Evolutionary conservation across 805 yeast species (phyloP).

Genomic region (Saccharomycopsis oosterbeekiorum): DNA sequence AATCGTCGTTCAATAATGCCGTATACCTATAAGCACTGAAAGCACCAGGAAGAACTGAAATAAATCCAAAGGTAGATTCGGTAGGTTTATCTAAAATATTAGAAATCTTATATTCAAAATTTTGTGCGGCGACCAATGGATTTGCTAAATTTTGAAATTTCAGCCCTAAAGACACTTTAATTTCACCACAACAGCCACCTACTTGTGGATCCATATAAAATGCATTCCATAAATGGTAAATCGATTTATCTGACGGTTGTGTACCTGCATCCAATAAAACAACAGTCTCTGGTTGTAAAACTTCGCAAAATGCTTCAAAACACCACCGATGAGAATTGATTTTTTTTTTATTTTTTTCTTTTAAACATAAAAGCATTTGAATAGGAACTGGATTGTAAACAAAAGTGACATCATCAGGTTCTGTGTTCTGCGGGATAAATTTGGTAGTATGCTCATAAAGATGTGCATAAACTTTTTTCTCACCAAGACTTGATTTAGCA

Average conservation of each 20-base stretch:
- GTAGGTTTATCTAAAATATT: conserved; percentile 92
- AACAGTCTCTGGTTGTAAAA: conserved; percentile 72
- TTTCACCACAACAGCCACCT: conserved; percentile 98
- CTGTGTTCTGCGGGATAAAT: conserved; percentile 48
- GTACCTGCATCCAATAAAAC: conserved; percentile 92
- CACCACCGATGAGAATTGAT: conserved; percentile 98
- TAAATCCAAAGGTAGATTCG: conserved; percentile 91
- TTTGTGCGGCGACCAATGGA: conserved; percentile 93
- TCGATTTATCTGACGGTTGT: conserved; percentile 73
- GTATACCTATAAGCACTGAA: conserved; percentile 86
- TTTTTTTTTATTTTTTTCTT: conserved; percentile 80
- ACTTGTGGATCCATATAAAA: conserved; percentile 67
- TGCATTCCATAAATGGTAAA: conserved; percentile 83
- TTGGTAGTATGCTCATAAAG: conserved; percentile 89
- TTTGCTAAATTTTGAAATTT: conserved; percentile 48
- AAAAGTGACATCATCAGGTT: conserved; percentile 42
- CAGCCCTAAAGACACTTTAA: conserved; percentile 72
- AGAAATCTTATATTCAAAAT: conserved; percentile 93
- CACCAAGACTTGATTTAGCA: conserved; percentile 85
- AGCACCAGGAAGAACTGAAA: conserved; percentile 93
- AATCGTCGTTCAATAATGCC: conserved; percentile 56
- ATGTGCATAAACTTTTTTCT: conserved; percentile 70
- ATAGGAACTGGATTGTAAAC: conserved; percentile 68
- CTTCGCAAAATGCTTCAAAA: conserved; percentile 81
- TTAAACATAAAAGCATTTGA: conserved; percentile 80